phyloP scores from a whole-genome alignment of 371 early-diverging fungal genomes.

The Mortierella sp. region DNA sequence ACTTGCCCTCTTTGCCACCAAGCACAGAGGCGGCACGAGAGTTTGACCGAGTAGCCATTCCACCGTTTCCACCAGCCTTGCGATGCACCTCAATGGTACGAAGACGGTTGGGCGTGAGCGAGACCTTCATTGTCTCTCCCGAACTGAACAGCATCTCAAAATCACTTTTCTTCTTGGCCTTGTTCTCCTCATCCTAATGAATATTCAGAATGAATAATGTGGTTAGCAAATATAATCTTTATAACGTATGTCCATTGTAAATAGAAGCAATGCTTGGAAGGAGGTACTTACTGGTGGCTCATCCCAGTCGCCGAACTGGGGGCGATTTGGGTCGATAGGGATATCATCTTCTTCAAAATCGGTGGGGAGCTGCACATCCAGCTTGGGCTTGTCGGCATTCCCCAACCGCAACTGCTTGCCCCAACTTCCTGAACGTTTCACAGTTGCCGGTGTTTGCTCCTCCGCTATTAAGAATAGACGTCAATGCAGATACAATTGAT shows the following conservation, averaged over 20 bases:
- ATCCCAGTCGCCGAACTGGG: slow-evolving; percentile 57
- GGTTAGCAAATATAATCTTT: not conserved
- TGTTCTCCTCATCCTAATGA: slow-evolving; percentile 53
- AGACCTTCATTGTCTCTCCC: slow-evolving; percentile 70
- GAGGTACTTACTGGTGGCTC: slow-evolving; percentile 35
- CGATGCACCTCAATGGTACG: slow-evolving; percentile 67
- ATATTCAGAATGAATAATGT: slow-evolving; percentile 5
- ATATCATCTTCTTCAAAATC: slow-evolving; percentile 49
- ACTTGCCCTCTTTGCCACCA: slow-evolving; percentile 34
- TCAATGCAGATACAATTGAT: too few species aligned
- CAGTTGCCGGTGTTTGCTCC: slow-evolving; percentile 40
- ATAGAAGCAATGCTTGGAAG: not conserved
- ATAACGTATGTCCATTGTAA: not conserved
- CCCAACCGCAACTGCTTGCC: slow-evolving; percentile 54
- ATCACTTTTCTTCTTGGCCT: slow-evolving; percentile 58
- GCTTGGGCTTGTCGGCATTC: slow-evolving; percentile 53
- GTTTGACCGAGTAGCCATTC: slow-evolving; percentile 37
- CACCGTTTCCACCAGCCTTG: slow-evolving; percentile 25
- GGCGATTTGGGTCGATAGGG: slow-evolving; percentile 48
- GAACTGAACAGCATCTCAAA: slow-evolving; percentile 72
- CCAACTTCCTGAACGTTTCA: slow-evolving; percentile 57
- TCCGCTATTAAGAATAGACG: slow-evolving; percentile 19
- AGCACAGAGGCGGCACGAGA: slow-evolving; percentile 51
- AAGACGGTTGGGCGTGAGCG: slow-evolving; percentile 72
- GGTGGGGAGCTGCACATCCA: slow-evolving; percentile 45